Evolutionary conservation across 140 eudicot genomes (phyloP).

Genomic region (Bidens hawaiensis): DNA sequence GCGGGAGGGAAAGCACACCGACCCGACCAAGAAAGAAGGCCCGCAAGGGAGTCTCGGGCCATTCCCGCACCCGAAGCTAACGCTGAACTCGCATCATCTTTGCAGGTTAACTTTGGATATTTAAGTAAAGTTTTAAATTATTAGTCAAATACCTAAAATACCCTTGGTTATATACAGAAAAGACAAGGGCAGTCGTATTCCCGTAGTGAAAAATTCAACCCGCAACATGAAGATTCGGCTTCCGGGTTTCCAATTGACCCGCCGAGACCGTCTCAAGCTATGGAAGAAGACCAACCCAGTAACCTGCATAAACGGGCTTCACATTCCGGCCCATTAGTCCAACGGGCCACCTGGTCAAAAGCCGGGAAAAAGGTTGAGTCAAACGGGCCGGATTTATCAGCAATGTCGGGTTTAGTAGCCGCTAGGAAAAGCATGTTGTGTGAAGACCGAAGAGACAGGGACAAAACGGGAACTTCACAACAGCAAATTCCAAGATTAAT

Average conservation of each 20-base stretch:
- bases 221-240: constrained; percentile 77
- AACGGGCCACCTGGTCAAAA: constrained; percentile 78
- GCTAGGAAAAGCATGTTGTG: constrained; percentile 72
- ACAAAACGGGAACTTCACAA: constrained; percentile 49
- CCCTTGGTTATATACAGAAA: constrained; percentile 42
- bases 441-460: constrained; percentile 67
- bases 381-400: constrained; percentile 57
- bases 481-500: constrained; percentile 55
- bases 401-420: constrained; percentile 63
- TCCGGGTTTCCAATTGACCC: constrained; percentile 96
- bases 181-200: constrained; percentile 65
- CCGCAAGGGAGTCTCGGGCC: constrained; percentile 60
- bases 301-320: constrained; percentile 63
- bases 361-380: constrained; percentile 61
- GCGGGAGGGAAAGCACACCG: constrained; percentile 64
- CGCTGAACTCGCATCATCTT: constrained; percentile 70
- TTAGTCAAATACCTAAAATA: background rate
- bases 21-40: constrained; percentile 57
- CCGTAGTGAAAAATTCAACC: constrained; percentile 71
- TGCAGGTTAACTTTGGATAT: constrained; percentile 56
- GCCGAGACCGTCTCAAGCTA: constrained; percentile 80
- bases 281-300: constrained; percentile 42
- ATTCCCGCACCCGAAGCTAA: constrained; percentile 86
- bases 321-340: constrained; percentile 88
- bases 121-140: background rate